Base-by-base conservation (phyloP, 2,329 filamentous ascomycete genomes). In the Teratosphaeria pseudoeucalypti region DNA sequence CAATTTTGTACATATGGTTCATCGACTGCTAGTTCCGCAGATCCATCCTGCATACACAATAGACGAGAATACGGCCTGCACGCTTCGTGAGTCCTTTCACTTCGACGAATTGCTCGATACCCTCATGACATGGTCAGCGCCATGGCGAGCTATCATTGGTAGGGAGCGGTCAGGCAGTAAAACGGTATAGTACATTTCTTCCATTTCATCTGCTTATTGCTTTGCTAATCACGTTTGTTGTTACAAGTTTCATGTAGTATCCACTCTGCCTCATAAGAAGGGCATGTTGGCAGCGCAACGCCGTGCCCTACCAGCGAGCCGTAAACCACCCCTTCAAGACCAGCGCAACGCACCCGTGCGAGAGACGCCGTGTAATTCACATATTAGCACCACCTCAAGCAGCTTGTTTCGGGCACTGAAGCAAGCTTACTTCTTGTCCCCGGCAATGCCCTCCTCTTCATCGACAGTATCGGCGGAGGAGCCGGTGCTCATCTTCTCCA, bases 391-490 rank as follows among this genome's bases (percentile, higher is more conserved):
- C 6, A 19, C 19, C 23, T 23, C 16, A 16, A 19, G 43, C n/a
- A 23, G 14, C 26, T 26, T 39, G 19, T 9, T 7, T 54, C 11
- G 7, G 12, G 11, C 7, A 19, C 14, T 27, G n/a, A n/a, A n/a
- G 19, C 52, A 39, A 16, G 52, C 19, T 10, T 56, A 62, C 58
- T 62, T 58, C 56, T 62, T 58, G 58, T 62, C 56, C 52, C 55
- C 59, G 11, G 43, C 60, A 34, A 54, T 47, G 26, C 29, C 54
- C 37, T 80, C 78, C 67, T 82, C 81, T 64, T 83, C 80, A 57
- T 82, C 79, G 65, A 82, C 76, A 63, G 83, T 84, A 60, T 78
- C 74, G 43, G 70, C 71, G 54, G 71, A 71, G 47, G 72, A 75
- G 32, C 70, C 68, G 29, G 75, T 79, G 68, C 77, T 79, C 71